Percentiles rank a stretch among this genome's conserved stretches.
These are phyloP conservation scores for Fraxinus floribunda DNA, from an alignment of 305 asterid species.

Conservation along the genomic window DNA sequence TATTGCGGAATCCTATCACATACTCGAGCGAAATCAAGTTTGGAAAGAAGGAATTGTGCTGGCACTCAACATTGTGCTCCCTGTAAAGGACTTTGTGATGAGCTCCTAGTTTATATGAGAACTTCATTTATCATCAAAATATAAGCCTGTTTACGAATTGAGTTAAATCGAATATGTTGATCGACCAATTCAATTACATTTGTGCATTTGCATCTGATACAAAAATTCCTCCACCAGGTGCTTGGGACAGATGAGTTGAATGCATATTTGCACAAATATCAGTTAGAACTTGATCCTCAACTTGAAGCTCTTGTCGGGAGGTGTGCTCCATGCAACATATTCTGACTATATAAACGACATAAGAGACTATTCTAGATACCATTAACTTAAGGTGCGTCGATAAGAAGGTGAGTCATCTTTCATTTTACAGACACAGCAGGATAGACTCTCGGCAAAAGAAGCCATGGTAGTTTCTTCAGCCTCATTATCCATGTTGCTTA, in stretches of 20 bases:
- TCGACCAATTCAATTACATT: conserved; percentile 4
- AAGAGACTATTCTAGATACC: neutral
- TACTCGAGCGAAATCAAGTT: neutral
- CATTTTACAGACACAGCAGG: conserved; percentile 69
- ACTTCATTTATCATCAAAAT: neutral
- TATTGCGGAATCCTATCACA: neutral
- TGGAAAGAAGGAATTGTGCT: neutral
- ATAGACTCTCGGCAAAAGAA: conserved; percentile 78
- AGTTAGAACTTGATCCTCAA: conserved; percentile 78
- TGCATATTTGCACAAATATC: conserved; percentile 82
- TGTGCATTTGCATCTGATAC: conserved; percentile 20
- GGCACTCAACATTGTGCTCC: neutral
- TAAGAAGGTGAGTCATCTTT: neutral
- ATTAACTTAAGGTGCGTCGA: neutral
- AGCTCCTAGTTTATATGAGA: neutral
- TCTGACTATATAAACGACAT: neutral
- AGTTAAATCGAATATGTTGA: neutral
- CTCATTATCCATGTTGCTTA: neutral
- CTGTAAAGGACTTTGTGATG: neutral
- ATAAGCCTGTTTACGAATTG: conserved; percentile 3
- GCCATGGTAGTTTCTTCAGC: conserved; percentile 57
- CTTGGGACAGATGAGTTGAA: conserved; percentile 96
- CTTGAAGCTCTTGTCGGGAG: conserved; percentile 93
- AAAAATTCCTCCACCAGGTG: conserved; percentile 44
- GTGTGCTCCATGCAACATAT: conserved; percentile 32